phyloP scores from a whole-genome alignment of 202 grass and related monocot species.

The Dendrocalamus latiflorus region DNA sequence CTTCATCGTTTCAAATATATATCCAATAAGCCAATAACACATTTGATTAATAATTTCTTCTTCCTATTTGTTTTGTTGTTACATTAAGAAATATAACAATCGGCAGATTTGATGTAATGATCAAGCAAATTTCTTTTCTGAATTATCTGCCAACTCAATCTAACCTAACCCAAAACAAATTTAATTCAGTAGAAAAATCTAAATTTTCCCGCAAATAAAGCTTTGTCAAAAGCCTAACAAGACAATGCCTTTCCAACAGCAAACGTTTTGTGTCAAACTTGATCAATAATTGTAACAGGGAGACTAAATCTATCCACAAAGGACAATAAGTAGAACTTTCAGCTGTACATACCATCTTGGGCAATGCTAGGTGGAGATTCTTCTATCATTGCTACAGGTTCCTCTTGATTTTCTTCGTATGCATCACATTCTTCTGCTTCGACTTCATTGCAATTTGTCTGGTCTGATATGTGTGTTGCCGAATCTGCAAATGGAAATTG shows the following conservation, averaged over 20 bases:
- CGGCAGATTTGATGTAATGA: background rate
- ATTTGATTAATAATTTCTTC: background rate
- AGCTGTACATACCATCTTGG: slow-evolving; percentile 37
- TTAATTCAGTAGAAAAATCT: background rate
- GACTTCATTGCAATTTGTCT: slow-evolving; percentile 47
- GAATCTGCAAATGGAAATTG: slow-evolving; percentile 36
- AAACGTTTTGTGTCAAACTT: background rate
- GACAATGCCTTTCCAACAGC: background rate
- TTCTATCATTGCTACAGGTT: slow-evolving; percentile 74
- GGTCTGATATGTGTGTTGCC: slow-evolving; percentile 39
- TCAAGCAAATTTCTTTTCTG: background rate
- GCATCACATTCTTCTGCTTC: slow-evolving; percentile 65
- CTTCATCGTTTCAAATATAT: background rate
- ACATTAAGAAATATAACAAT: background rate
- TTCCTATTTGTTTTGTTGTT: background rate
- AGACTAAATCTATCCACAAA: background rate
- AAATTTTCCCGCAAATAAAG: background rate
- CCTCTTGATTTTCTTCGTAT: slow-evolving; percentile 82
- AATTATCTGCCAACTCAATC: background rate
- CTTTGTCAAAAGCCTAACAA: background rate
- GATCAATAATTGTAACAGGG: background rate
- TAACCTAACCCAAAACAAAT: background rate
- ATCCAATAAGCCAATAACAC: background rate
- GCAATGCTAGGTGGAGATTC: slow-evolving; percentile 60
- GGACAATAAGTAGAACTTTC: background rate